Evolutionary conservation across 2,329 filamentous ascomycete genomes (phyloP).

Genomic region (Arthrobotrys iridis): DNA sequence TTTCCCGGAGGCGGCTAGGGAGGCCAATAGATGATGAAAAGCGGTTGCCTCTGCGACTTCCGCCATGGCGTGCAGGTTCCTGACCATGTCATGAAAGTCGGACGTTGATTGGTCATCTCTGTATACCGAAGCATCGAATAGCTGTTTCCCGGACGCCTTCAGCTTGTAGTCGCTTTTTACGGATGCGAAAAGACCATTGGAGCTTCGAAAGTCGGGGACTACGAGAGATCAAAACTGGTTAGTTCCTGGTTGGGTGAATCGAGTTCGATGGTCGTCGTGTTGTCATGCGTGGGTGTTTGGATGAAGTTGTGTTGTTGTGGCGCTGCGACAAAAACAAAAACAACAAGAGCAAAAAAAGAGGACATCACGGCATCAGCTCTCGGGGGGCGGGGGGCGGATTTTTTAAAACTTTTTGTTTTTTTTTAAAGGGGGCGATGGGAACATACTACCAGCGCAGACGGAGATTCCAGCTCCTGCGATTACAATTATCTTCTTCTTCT

Average conservation of each 20-base stretch:
- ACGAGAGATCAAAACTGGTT: conserved; percentile 40
- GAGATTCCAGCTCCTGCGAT: conserved; percentile 97
- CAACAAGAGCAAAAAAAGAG: conserved; percentile 35
- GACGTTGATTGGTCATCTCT: conserved; percentile 87
- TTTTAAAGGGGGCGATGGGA: conserved; percentile 53
- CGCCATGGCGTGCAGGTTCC: conserved; percentile 82
- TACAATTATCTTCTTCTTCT: conserved; percentile 95
- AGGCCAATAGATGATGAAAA: conserved; percentile 94
- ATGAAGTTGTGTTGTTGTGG: conserved; percentile 34
- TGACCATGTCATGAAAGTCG: conserved; percentile 95
- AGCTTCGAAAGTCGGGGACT: conserved; percentile 96
- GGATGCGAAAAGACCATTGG: conserved; percentile 85
- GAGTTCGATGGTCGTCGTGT: too few species aligned
- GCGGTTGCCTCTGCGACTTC: conserved; percentile 80
- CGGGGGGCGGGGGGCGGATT: conserved; percentile 15
- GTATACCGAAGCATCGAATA: conserved; percentile 98
- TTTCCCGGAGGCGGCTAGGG: conserved; percentile 84
- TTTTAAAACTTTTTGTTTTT: too few species aligned
- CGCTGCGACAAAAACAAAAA: conserved; percentile 44
- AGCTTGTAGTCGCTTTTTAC: conserved; percentile 87
- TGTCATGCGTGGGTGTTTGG: conserved; percentile 38
- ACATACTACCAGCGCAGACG: conserved; percentile 88
- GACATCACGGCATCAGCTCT: conserved; percentile 27
- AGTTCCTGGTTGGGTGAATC: not conserved
- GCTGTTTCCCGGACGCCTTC: conserved; percentile 90